phyloP scores from a whole-genome alignment of 2,329 filamentous ascomycete genomes.

The Metarhizium sp. region DNA sequence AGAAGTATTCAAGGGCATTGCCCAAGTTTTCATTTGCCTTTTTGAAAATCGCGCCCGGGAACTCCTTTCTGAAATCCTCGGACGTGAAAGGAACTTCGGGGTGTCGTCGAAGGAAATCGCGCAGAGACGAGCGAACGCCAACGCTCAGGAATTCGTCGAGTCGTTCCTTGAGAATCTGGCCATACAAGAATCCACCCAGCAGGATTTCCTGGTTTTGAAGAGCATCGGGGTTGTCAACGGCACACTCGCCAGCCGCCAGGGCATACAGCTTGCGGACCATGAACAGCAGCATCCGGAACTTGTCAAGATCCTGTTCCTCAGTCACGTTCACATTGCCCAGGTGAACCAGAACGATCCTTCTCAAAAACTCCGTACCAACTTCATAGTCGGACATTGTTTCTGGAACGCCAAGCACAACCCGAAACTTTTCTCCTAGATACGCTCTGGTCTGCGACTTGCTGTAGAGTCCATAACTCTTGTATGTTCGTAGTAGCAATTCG shows the following conservation, averaged over 20 bases:
- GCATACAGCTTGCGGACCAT: slow-evolving; percentile 96
- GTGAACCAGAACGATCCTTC: slow-evolving; percentile 85
- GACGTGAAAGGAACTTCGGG: slow-evolving; percentile 67
- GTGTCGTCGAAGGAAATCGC: slow-evolving; percentile 47
- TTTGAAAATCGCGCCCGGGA: slow-evolving; percentile 66
- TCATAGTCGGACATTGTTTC: slow-evolving; percentile 81
- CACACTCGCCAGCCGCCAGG: slow-evolving; percentile 83
- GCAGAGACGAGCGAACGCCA: slow-evolving; percentile 39
- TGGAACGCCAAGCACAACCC: slow-evolving; percentile 74
- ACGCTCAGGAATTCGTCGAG: slow-evolving; percentile 75
- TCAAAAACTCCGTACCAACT: slow-evolving; percentile 82
- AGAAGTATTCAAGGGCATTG: slow-evolving; percentile 82
- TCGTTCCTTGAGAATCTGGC: slow-evolving; percentile 90
- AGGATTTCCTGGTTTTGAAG: slow-evolving; percentile 94
- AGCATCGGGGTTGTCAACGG: slow-evolving; percentile 91
- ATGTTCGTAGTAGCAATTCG: slow-evolving; percentile 83
- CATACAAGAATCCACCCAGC: slow-evolving; percentile 86
- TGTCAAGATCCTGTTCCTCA: slow-evolving; percentile 76
- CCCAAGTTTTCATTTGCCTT: slow-evolving; percentile 85
- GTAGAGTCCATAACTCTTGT: slow-evolving; percentile 83
- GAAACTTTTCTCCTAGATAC: slow-evolving; percentile 85
- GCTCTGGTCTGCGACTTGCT: slow-evolving; percentile 72
- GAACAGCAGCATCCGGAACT: slow-evolving; percentile 88
- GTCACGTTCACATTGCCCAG: slow-evolving; percentile 79
- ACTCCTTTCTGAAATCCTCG: slow-evolving; percentile 69